Evolutionary conservation across 306 rosid species (phyloP).

Genomic region (apple (Malus domestica)): ASM211411v1 NC_041799.1:38938001-38938500

Average conservation of each 20-base stretch:
- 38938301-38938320: neutral
- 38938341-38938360: neutral
- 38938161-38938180: slow-evolving; percentile 82
- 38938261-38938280: neutral
- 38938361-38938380: neutral
- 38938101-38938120: slow-evolving; percentile 97
- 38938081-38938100: slow-evolving; percentile 72
- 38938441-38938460: neutral
- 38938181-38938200: slow-evolving; percentile 64
- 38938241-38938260: slow-evolving; percentile 56
- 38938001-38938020: slow-evolving; percentile 65
- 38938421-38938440: neutral
- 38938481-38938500: neutral
- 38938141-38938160: slow-evolving; percentile 95
- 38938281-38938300: neutral
- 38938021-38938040: slow-evolving; percentile 64
- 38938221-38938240: slow-evolving; percentile 76
- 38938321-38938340: neutral
- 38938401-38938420: neutral
- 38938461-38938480: neutral
- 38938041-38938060: slow-evolving; percentile 77
- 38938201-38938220: slow-evolving; percentile 91
- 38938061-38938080: slow-evolving; percentile 68
- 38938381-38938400: neutral
- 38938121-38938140: slow-evolving; percentile 99